Evolutionary conservation across 768 basidiomycete genomes (phyloP).

Genomic region (Russula ochroleuca): DNA sequence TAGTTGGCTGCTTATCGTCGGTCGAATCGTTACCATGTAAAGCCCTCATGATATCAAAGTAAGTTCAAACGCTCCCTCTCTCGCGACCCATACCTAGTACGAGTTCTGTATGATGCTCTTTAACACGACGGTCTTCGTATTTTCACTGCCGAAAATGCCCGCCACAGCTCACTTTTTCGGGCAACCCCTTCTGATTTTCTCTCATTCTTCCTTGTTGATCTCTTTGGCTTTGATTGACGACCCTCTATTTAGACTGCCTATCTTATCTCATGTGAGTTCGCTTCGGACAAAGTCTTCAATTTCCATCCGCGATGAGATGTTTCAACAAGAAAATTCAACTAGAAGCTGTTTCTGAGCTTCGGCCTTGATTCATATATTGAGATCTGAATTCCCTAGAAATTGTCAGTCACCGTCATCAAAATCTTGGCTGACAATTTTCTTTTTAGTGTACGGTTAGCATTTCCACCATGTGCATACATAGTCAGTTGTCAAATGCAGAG

Average conservation of each 20-base stretch:
- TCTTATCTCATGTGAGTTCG: not conserved
- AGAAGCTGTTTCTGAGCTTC: slow-evolving; percentile 85
- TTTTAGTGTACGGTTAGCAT: not conserved
- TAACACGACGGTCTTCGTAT: slow-evolving; percentile 95
- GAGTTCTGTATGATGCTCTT: slow-evolving; percentile 52
- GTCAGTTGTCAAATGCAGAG: not conserved
- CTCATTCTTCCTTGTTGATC: not conserved
- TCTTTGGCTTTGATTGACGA: not conserved
- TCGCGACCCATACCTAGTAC: not conserved
- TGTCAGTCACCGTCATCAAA: not conserved
- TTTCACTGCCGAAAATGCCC: slow-evolving; percentile 80
- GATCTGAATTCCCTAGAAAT: slow-evolving; percentile 28
- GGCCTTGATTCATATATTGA: slow-evolving; percentile 49
- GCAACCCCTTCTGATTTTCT: slow-evolving; percentile 66
- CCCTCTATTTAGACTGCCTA: not conserved
- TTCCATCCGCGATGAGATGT: slow-evolving; percentile 40
- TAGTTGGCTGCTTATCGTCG: too few species aligned
- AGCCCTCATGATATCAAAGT: slow-evolving; percentile 2
- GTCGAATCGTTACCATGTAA: not conserved
- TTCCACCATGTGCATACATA: not conserved
- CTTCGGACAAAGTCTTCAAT: not conserved
- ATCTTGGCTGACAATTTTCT: not conserved
- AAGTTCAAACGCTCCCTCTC: not conserved
- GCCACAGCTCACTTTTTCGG: slow-evolving; percentile 88
- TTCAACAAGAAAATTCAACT: slow-evolving; percentile 65